Percentiles rank a stretch among this genome's conserved stretches.
phyloP scores from a whole-genome alignment of 164 flowering plant species.

The Protea cynaroides region DNA sequence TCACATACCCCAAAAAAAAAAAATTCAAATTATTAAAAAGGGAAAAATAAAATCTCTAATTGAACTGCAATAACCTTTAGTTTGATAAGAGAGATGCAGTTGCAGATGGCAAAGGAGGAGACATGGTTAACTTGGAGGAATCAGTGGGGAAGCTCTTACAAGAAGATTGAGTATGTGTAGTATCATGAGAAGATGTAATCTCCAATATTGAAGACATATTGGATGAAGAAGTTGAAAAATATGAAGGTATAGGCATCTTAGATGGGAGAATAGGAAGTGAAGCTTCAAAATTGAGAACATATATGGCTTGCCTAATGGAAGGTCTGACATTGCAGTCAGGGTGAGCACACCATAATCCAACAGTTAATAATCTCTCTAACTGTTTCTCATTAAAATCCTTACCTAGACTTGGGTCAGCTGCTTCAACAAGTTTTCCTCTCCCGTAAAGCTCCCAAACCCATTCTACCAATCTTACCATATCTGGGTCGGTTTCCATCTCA shows the following conservation, averaged over 20 bases:
- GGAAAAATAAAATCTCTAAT: no score
- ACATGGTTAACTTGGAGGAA: no score
- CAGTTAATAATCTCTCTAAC: neutral
- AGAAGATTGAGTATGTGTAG: no score
- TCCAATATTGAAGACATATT: no score
- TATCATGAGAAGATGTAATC: no score
- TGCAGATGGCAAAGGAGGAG: no score
- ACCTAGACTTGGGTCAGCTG: neutral
- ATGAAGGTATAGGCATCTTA: neutral
- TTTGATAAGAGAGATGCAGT: no score
- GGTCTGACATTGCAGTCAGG: neutral
- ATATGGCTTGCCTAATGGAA: neutral
- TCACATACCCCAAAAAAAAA: no score
- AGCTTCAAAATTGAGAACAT: neutral
- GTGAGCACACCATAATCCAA: constrained; percentile 1
- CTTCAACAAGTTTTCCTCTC: neutral
- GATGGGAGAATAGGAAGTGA: neutral
- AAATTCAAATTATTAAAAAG: no score
- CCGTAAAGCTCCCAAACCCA: constrained; percentile 4
- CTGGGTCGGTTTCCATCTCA: neutral
- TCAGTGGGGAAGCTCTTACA: no score
- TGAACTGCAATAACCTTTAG: no score
- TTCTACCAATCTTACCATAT: neutral
- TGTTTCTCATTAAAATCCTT: neutral
- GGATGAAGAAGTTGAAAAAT: no score